Percentiles rank a stretch among this genome's conserved stretches.
Conservation (phyloP, 805 yeast species). For the Groenewaldozyma salmanticensis region DNA sequence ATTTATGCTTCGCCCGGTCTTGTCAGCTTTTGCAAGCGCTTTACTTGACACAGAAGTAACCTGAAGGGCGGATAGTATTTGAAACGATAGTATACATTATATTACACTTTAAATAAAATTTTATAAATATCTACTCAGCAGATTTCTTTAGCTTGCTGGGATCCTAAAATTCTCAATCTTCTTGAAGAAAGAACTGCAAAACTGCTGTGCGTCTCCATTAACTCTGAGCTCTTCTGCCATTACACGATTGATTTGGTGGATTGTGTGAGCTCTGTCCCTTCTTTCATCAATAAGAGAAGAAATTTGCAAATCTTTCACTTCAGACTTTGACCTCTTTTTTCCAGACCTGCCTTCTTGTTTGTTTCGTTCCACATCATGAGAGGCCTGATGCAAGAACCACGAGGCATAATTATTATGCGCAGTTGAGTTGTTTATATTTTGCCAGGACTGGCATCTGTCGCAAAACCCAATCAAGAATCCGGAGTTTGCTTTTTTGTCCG, state of each 20-base stretch:
- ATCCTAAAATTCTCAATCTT: constrained; percentile 6
- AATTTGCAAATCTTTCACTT: constrained; percentile 8
- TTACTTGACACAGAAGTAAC: no score
- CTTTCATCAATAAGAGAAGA: constrained; percentile 4
- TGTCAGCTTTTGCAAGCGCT: no score
- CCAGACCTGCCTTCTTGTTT: constrained; percentile 13
- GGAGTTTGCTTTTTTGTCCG: constrained; percentile 11
- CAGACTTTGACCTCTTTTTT: constrained; percentile 12
- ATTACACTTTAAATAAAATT: no score
- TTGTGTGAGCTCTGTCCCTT: constrained; percentile 5
- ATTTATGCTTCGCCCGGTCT: no score
- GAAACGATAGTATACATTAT: no score
- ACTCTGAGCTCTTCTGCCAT: constrained; percentile 9
- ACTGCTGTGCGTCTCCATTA: constrained; percentile 9
- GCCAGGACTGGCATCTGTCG: constrained; percentile 17
- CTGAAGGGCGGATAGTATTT: no score
- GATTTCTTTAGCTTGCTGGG: neutral
- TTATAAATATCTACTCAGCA: no score
- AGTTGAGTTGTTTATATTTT: constrained; percentile 14
- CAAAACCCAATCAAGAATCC: constrained; percentile 14
- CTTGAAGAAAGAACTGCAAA: constrained; percentile 6
- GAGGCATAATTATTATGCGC: constrained; percentile 13
- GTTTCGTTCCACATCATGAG: constrained; percentile 15
- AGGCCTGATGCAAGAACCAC: constrained; percentile 17
- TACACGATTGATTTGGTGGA: constrained; percentile 6